phyloP scores from a whole-genome alignment of 2,329 filamentous ascomycete genomes.

The Claviceps pazoutovae region DNA sequence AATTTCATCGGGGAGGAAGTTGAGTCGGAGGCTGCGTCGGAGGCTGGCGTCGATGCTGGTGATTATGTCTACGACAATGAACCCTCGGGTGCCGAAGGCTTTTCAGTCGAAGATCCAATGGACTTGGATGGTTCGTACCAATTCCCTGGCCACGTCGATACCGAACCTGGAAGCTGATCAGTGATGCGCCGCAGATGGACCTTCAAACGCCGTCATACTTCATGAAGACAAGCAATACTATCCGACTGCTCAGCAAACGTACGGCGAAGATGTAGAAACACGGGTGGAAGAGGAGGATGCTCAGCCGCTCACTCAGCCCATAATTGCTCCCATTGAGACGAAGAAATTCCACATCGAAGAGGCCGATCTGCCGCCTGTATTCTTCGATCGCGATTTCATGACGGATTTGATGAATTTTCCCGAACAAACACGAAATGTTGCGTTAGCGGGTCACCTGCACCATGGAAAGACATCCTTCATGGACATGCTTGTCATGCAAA shows the following conservation, averaged over 20 bases:
- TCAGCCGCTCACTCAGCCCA: constrained; percentile 81
- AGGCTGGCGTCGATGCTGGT: constrained; percentile 57
- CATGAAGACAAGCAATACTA: constrained; percentile 99
- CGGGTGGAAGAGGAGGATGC: constrained; percentile 95
- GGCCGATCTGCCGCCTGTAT: constrained; percentile 74
- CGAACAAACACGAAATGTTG: constrained; percentile 85
- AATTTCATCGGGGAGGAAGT: constrained; percentile 94
- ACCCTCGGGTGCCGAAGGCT: constrained; percentile 48
- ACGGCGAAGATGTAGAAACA: constrained; percentile 87
- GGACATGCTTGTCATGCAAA: constrained; percentile 96
- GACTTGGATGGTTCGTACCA: constrained; percentile 60
- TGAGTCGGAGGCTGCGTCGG: constrained; percentile 73
- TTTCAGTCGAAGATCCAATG: constrained; percentile 73
- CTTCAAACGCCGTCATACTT: constrained; percentile 91
- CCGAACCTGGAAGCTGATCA: background rate
- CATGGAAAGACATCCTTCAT: constrained; percentile 97
- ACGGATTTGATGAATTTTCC: constrained; percentile 92
- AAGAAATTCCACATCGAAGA: constrained; percentile 96
- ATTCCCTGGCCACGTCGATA: background rate
- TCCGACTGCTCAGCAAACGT: constrained; percentile 91
- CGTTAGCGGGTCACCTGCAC: constrained; percentile 82
- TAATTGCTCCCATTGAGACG: constrained; percentile 81
- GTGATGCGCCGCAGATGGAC: constrained; percentile 43
- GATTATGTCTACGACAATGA: constrained; percentile 77
- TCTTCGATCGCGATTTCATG: constrained; percentile 84